These are phyloP conservation scores for Didymosphaeria variabile DNA, from an alignment of 2,329 filamentous ascomycete genomes.

Conservation along the genomic window DNA sequence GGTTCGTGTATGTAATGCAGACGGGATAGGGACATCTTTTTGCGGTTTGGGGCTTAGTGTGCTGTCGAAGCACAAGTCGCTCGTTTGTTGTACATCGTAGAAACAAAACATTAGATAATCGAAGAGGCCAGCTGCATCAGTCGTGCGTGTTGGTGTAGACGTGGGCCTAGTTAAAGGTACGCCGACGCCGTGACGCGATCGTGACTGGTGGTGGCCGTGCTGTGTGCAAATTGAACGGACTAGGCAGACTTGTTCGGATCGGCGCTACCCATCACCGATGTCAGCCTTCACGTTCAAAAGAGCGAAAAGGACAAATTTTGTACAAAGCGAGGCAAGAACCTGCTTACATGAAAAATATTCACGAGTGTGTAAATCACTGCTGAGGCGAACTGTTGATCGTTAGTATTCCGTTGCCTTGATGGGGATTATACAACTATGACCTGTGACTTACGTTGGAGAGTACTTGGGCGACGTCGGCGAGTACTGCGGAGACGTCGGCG, in stretches of 20 bases:
- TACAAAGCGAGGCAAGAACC: slow-evolving; percentile 46
- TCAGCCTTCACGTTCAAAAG: slow-evolving; percentile 37
- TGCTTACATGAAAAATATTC: slow-evolving; percentile 39
- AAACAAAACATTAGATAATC: slow-evolving; percentile 22
- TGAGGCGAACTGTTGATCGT: slow-evolving; percentile 44
- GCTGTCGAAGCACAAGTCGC: slow-evolving; percentile 19
- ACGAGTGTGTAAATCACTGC: slow-evolving; percentile 34
- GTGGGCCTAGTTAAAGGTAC: slow-evolving; percentile 53
- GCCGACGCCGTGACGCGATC: slow-evolving; percentile 24
- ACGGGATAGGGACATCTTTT: slow-evolving; percentile 13
- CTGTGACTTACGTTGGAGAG: slow-evolving; percentile 56
- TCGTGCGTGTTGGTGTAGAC: slow-evolving; percentile 28
- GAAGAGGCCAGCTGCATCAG: slow-evolving; percentile 12
- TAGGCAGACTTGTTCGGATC: slow-evolving; percentile 29
- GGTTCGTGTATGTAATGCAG: slow-evolving; percentile 20
- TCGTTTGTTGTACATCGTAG: slow-evolving; percentile 32
- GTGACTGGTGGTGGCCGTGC: slow-evolving; percentile 25
- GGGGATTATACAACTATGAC: slow-evolving; percentile 37
- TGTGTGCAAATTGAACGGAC: slow-evolving; percentile 11
- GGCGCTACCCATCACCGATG: slow-evolving; percentile 38
- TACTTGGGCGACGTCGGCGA: slow-evolving; percentile 49
- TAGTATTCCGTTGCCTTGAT: slow-evolving; percentile 24
- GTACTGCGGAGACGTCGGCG: slow-evolving; percentile 46
- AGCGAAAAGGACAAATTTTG: slow-evolving; percentile 38
- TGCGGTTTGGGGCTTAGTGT: slow-evolving; percentile 11